Base-by-base conservation (phyloP, 2,329 filamentous ascomycete genomes). In the Neonectria punicea region DNA sequence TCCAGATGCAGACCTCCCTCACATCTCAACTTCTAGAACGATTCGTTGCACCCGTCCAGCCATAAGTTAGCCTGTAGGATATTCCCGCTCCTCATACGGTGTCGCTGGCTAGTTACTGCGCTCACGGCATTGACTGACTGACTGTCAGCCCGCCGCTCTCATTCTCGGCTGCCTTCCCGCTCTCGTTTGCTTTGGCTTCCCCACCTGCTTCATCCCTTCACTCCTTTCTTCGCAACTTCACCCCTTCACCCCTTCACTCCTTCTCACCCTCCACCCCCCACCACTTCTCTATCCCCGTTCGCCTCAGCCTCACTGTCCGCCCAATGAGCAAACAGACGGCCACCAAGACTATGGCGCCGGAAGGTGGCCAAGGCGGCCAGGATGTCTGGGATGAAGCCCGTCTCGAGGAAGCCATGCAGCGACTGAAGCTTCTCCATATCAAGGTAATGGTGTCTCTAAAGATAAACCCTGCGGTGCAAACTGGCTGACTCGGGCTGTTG, bases 361-460 rank as follows among this genome's bases (percentile, higher is more conserved):
- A 65, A 56, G 69, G 64, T 32, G 69, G 67, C 54, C 73, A 77
- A 56, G 69, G 63, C 34, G 69, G 67, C 54, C 73, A 77, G 43
- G 79, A 80, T 59, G 73, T 76, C 9, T 80, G 80, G 78, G 82
- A 86, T 53, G 85, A 88, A 74, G 79, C 82, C 59, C 82, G 82
- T 63, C 78, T 88, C 7, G 81, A 84, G 64, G 78, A 82, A 63
- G 83, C 82, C 25, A 79, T 88, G 70, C 78, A 84, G 70, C 80
- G 82, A 36, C 79, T 89, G 57, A 85, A 86, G 69, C 78, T 85
- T 51, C 77, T 88, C n/a, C 85, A 88, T 70, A 79, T 86, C 70
- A 84, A 86, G 81, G 86, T 84, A 82, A 53, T 39, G 25, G 36
- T 57, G 46, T 58, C 54, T 61, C 55, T 39, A 50, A 67, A 34